These are phyloP conservation scores for Knoxdaviesia capensis DNA, from an alignment of 2,329 filamentous ascomycete genomes.

Conservation along the genomic window DNA sequence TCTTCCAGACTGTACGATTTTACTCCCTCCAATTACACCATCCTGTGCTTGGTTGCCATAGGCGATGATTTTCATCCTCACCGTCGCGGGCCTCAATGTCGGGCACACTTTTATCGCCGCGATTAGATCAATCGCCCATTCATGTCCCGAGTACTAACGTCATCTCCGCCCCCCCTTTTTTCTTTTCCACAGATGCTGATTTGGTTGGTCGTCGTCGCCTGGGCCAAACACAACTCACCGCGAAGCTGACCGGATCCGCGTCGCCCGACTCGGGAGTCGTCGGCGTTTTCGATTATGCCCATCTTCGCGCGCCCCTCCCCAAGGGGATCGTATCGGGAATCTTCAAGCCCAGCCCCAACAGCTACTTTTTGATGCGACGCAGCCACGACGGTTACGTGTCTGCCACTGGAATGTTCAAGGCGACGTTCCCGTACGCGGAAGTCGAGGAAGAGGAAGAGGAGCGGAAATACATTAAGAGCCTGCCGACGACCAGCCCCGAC, in stretches of 20 bases:
- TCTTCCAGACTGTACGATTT: too few relatives aligned
- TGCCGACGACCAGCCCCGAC: conserved; percentile 63
- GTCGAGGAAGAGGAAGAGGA: conserved; percentile 53
- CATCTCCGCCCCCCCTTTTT: not conserved
- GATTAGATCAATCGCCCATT: not conserved
- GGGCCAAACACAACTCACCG: conserved; percentile 76
- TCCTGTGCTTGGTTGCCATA: too few relatives aligned
- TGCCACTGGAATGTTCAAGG: conserved; percentile 84
- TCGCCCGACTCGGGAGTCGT: conserved; percentile 54
- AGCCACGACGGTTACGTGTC: conserved; percentile 71
- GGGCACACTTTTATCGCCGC: not conserved
- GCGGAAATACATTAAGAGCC: conserved; percentile 67
- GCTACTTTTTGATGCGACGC: conserved; percentile 91
- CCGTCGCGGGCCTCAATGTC: too few relatives aligned
- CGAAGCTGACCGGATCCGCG: conserved; percentile 59
- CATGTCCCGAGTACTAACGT: not conserved
- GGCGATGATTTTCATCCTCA: too few relatives aligned
- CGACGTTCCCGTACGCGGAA: conserved; percentile 63
- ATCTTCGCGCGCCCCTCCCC: conserved; percentile 78
- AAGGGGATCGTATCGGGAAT: conserved; percentile 86
- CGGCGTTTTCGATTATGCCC: conserved; percentile 86
- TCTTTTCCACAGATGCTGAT: conserved; percentile 34
- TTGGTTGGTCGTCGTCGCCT: conserved; percentile 71
- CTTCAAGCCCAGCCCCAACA: conserved; percentile 73
- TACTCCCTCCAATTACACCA: too few relatives aligned